A percentile compares a stretch with the other conserved stretches of the same genome.
phyloP scores from a whole-genome alignment of 768 basidiomycete genomes.

The Naganishia onofrii region DNA sequence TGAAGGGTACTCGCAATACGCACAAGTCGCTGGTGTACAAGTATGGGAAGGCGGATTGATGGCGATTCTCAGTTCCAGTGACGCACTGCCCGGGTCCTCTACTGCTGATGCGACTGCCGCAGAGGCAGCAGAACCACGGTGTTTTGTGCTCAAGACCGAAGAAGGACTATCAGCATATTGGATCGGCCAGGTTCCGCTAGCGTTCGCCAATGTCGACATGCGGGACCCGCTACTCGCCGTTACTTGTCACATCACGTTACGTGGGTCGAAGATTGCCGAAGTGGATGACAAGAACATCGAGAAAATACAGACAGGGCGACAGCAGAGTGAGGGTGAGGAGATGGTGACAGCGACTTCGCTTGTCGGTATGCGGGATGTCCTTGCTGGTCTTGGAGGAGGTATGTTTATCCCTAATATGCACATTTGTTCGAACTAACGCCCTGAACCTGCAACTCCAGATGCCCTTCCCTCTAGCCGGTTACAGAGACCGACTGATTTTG shows the following conservation, averaged over 20 bases:
- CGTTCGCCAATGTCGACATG: conserved; percentile 29
- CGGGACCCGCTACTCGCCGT: conserved; percentile 24
- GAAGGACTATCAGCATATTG: conserved; percentile 10
- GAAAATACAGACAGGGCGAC: neutral
- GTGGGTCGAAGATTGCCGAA: conserved; percentile 14
- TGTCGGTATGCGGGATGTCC: conserved; percentile 5
- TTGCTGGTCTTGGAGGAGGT: conserved; percentile 20
- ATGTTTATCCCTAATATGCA: neutral
- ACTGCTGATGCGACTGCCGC: neutral
- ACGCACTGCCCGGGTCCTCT: neutral
- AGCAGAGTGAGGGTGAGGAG: neutral
- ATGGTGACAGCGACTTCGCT: neutral
- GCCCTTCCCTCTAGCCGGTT: neutral
- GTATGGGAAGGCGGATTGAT: conserved; percentile 25
- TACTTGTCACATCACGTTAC: conserved; percentile 24
- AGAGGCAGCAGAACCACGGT: neutral
- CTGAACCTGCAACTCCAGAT: neutral
- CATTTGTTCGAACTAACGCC: neutral
- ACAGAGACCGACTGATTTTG: neutral
- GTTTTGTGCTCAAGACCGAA: neutral
- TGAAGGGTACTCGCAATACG: conserved; percentile 9
- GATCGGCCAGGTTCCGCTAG: conserved; percentile 13
- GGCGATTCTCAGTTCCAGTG: neutral
- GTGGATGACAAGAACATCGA: neutral
- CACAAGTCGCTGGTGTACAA: conserved; percentile 15